A percentile compares a stretch with the other conserved stretches of the same genome.
These are phyloP conservation scores for Ustilago shanxiensis DNA, from an alignment of 1,284 basidiomycete genomes.

Conservation along the genomic window DNA sequence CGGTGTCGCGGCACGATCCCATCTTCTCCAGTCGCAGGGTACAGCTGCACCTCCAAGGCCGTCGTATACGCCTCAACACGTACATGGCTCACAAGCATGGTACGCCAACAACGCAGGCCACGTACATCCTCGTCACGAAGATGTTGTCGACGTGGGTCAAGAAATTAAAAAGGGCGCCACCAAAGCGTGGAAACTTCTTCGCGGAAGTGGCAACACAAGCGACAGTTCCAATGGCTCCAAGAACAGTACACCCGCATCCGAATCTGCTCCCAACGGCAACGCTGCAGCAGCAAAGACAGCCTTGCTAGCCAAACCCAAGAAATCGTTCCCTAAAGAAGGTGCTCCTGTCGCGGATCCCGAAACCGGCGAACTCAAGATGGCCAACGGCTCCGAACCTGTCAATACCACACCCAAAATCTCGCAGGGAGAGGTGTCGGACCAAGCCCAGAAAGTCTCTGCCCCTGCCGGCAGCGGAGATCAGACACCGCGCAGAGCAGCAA, in stretches of 20 bases:
- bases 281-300: constrained; percentile 6
- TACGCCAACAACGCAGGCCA: constrained; percentile 20
- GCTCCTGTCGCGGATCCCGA: constrained; percentile 39
- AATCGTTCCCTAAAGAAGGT: constrained; percentile 48
- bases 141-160: constrained; percentile 61
- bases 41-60: constrained; percentile 40
- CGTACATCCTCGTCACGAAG: constrained; percentile 24
- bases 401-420: constrained; percentile 14
- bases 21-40: constrained; percentile 63
- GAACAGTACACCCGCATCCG: not conserved
- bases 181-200: constrained; percentile 55
- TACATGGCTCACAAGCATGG: constrained; percentile 48
- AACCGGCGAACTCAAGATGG: constrained; percentile 47
- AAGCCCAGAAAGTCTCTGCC: constrained; percentile 22
- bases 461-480: constrained; percentile 20
- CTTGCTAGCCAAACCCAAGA: constrained; percentile 31
- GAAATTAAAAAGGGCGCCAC: constrained; percentile 56
- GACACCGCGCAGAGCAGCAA: constrained; percentile 30
- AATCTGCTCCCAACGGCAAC: not conserved
- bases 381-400: constrained; percentile 12
- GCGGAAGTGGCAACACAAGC: constrained; percentile 33
- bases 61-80: constrained; percentile 31
- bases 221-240: constrained; percentile 17
- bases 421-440: constrained; percentile 15
- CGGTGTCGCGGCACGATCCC: constrained; percentile 64